Evolutionary conservation across 441 rosid genomes (phyloP), one percentile per base, ranked within the genome.

Genomic region (Breynia disticha): DNA sequence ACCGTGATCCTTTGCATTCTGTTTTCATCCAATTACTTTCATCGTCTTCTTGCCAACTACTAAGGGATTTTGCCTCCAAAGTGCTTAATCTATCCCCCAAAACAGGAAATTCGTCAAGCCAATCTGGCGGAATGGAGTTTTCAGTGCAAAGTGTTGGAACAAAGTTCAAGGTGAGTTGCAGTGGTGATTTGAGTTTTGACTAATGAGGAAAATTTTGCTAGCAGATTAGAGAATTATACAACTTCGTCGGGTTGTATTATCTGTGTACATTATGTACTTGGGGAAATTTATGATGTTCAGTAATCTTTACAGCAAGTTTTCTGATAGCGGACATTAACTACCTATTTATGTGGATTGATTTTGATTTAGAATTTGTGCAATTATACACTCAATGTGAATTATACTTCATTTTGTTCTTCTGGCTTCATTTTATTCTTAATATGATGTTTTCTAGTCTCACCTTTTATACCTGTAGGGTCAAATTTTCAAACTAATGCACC

Each of bases 401-500:
- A 28, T 28, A 4, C 35, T 28, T 28, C n/a, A 18, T 58, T 13
- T 17, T 18, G 11, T 17, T 6, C 37, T 13, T 19, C 39, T 42
- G 17, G 53, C 35, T 50, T 55, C 48, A 24, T 19, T 22, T 48
- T 52, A 19, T 66, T 54, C 16, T 48, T n/a, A 24, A 16, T 46
- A 51, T 38, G 19, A 16, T 46, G 16, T 35, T 48, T 56, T 54
- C 17, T 28, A 52, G 56, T 19, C 16, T 7, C 48, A 44, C 42
- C 56, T 69, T 62, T 44, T 14, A 10, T 63, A 17, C 60, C 57
- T 61, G 54, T 60, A 93, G 99, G 82, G 78, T 52, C 95, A 89
- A 82, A 93, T 93, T 54, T 93, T 89, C 79, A 83, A 83, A 61
- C 74, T 93, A 71, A 84, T 93, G 95, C 65, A 74, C 63, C 95